These are phyloP conservation scores for Hypoxylon crocopeplum DNA, from an alignment of 495 filamentous ascomycete genomes.

Conservation along the genomic window DNA sequence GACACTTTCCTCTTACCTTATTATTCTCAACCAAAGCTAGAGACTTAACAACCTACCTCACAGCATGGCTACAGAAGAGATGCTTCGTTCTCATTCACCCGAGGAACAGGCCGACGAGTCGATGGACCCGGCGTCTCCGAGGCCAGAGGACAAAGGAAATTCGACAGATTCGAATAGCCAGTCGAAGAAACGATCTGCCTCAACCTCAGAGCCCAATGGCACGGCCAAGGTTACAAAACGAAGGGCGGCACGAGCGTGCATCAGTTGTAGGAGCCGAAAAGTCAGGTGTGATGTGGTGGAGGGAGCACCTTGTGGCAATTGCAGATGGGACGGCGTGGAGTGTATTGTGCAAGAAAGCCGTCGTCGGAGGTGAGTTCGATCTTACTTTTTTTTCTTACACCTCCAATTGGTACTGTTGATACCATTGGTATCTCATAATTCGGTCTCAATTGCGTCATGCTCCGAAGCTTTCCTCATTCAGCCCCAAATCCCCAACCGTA, in stretches of 20 bases:
- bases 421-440: constrained; percentile 15
- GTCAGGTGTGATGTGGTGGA: constrained; percentile 95
- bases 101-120: constrained; percentile 30
- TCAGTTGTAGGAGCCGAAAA: constrained; percentile 84
- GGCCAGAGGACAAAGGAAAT: constrained; percentile 23
- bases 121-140: constrained; percentile 21
- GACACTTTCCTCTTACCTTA: background rate
- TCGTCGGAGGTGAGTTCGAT: constrained; percentile 80
- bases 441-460: constrained; percentile 22
- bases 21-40: background rate
- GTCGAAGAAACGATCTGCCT: constrained; percentile 46
- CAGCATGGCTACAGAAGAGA: constrained; percentile 38
- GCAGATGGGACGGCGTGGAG: constrained; percentile 84
- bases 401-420: constrained; percentile 3
- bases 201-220: constrained; percentile 37
- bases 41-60: background rate
- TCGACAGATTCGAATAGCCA: constrained; percentile 32
- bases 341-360: constrained; percentile 92
- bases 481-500: constrained; percentile 14
- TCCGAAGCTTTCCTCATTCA: constrained; percentile 9
- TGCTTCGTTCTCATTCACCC: constrained; percentile 30
- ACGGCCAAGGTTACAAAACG: constrained; percentile 64
- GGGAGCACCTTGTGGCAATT: constrained; percentile 87
- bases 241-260: constrained; percentile 85
- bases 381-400: no score